These are phyloP conservation scores for Exophiala viscosa DNA, from an alignment of 2,329 filamentous ascomycete genomes.

Conservation along the genomic window DNA sequence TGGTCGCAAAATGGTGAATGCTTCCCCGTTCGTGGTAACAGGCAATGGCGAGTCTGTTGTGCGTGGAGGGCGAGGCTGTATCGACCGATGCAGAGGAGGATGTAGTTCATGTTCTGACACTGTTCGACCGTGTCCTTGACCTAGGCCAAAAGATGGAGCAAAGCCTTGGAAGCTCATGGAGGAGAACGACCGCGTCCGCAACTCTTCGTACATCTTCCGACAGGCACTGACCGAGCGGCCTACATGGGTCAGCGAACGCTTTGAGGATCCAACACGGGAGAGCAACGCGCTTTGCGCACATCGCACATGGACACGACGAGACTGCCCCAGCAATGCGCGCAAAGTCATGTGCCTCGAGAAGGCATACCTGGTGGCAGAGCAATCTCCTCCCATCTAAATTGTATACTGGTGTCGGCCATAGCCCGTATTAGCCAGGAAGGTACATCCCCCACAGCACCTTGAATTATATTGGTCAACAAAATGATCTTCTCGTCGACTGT, in stretches of 20 bases:
- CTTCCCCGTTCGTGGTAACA: conserved; percentile 24
- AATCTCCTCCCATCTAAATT: conserved; percentile 27
- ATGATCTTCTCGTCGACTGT: conserved; percentile 25
- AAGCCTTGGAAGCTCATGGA: conserved; percentile 3
- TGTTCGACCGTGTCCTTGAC: conserved; percentile 10
- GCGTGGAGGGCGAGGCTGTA: conserved; percentile 27
- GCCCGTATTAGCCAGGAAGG: conserved; percentile 22
- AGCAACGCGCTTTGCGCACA: not conserved
- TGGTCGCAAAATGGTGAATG: conserved; percentile 19
- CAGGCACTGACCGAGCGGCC: conserved; percentile 27
- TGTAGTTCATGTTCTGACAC: conserved; percentile 15
- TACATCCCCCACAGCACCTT: conserved; percentile 23
- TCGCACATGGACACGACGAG: not conserved
- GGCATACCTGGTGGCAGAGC: conserved; percentile 27
- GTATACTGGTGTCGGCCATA: conserved; percentile 18
- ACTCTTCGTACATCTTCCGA: conserved; percentile 20
- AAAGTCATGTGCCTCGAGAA: not conserved
- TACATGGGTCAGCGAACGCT: conserved; percentile 14
- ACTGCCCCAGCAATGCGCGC: conserved; percentile 1
- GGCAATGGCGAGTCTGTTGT: conserved; percentile 26
- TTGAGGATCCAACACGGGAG: not conserved
- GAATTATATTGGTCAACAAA: conserved; percentile 28
- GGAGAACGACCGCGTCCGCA: conserved; percentile 14
- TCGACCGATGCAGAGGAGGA: conserved; percentile 16
- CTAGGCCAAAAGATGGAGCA: conserved; percentile 9